A percentile compares a stretch with the other conserved stretches of the same genome.
phyloP scores from a whole-genome alignment of 2,329 filamentous ascomycete species.

The Diaporthe amygdali region DNA sequence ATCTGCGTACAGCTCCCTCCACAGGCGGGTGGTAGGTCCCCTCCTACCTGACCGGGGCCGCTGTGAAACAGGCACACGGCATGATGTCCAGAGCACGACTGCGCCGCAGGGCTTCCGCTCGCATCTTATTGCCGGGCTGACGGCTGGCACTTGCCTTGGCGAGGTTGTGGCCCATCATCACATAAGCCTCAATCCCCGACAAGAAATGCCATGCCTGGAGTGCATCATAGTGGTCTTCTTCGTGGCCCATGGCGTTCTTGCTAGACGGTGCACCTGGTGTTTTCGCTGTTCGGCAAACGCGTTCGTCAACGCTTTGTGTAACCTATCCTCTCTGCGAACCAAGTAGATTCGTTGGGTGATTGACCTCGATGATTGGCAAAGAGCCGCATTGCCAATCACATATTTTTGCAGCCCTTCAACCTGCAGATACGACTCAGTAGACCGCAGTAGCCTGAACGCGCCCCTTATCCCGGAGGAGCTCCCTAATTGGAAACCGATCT shows the following conservation, averaged over 20 bases:
- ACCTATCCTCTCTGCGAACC: neutral
- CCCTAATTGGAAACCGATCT: neutral
- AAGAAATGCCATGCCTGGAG: neutral
- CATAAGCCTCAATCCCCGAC: neutral
- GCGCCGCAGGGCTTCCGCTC: neutral
- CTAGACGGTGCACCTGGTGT: neutral
- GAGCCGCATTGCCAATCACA: slow-evolving; percentile 16
- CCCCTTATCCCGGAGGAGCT: neutral
- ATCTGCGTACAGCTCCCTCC: neutral
- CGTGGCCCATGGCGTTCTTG: neutral
- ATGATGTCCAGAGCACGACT: slow-evolving; percentile 3
- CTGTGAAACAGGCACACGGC: neutral
- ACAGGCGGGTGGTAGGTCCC: slow-evolving; percentile 15
- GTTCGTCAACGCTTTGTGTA: neutral
- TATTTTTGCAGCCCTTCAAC: slow-evolving; percentile 1
- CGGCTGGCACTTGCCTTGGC: slow-evolving; percentile 1
- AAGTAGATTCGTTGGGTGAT: neutral
- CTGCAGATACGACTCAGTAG: slow-evolving; percentile 19
- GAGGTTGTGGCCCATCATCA: neutral
- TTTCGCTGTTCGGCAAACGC: neutral
- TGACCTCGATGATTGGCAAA: neutral
- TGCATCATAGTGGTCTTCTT: neutral
- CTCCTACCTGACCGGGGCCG: slow-evolving; percentile 20
- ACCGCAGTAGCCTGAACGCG: slow-evolving; percentile 8
- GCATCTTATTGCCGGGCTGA: neutral